Base-by-base conservation (phyloP, 2,329 filamentous ascomycete species). In the Sclerotinia sclerotiorum region DNA sequence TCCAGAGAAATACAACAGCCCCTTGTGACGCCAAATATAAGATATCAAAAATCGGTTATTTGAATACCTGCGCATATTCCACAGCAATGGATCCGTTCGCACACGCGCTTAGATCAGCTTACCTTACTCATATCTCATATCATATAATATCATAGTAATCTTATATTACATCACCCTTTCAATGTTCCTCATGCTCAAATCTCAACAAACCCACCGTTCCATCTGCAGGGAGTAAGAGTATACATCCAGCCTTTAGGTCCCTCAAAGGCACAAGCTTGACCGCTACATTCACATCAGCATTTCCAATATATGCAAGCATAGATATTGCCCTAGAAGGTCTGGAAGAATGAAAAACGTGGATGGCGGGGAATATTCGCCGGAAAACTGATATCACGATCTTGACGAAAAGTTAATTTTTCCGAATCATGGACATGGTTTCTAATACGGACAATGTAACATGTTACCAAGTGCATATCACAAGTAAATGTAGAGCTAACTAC, bases 91-190 rank as follows among this genome's bases (percentile, higher is more conserved):
- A 35, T 48, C 44, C 51, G 21, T 46, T 32, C 51, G 21, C 55
- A 61, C 24, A 60, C 19, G 56, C 32, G 56, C 56, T 67, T 67
- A 67, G 65, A 67, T 62, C 65, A 67, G 65, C 65, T 62, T 62
- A 58, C 39, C 39, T 42, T 51, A 48, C 60, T 51, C 27, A 51
- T 51, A 60, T 46, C 24, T 21, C 11, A 32, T 29, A 19, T 62
- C 27, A 35, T n/a, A 42, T 42, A 42, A 42, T 42, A 62, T 35
- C 29, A 57, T 46, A 58, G n/a, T 29, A 39, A 32, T 6, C 5
- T 56, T 19, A 39, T 19, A 24, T 29, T 48, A 27, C 29, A 39
- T 61, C 24, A 27, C 32, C 32, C 54, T 10, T 56, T 24, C 11
- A 56, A 24, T 56, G 11, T 24, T 56, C 21, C 32, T 35, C 10